These are phyloP conservation scores for Chloranthus sessilifolius DNA, from an alignment of 164 flowering plant species.

Conservation along the genomic window DNA sequence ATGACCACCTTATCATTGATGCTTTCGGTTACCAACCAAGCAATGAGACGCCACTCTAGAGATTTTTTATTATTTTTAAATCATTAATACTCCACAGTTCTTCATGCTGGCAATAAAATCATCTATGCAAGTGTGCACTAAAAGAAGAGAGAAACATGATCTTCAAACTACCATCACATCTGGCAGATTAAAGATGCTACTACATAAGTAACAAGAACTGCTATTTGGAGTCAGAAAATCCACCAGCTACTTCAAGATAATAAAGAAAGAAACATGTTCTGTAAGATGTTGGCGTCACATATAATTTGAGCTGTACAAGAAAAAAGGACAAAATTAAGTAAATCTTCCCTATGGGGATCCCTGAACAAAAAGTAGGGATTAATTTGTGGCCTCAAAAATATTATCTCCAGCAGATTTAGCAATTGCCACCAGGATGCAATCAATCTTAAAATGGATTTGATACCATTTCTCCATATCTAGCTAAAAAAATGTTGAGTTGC, in stretches of 20 bases:
- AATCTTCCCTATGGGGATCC: constrained; percentile 22
- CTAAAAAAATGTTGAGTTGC: constrained; percentile 9
- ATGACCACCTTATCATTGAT: no score
- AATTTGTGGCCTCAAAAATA: constrained; percentile 19
- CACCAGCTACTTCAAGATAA: neutral
- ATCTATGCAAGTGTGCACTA: no score
- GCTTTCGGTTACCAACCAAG: no score
- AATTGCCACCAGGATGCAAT: constrained; percentile 2
- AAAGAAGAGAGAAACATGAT: no score
- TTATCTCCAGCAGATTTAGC: constrained; percentile 18
- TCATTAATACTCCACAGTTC: no score
- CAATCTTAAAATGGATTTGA: no score
- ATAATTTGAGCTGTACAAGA: constrained; percentile 41
- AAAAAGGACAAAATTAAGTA: constrained; percentile 3
- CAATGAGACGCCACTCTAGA: no score
- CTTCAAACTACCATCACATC: no score
- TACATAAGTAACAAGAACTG: constrained; percentile 3
- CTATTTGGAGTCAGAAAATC: constrained; percentile 1
- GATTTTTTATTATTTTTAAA: no score
- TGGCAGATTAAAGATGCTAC: no score
- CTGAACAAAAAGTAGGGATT: constrained; percentile 23
- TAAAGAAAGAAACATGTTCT: constrained; percentile 15
- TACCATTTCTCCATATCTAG: no score
- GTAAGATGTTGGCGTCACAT: constrained; percentile 24
- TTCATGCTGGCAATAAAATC: no score